Evolutionary conservation across 306 rosid species (phyloP).

Genomic region (Cyclanthera cordifolia): DNA sequence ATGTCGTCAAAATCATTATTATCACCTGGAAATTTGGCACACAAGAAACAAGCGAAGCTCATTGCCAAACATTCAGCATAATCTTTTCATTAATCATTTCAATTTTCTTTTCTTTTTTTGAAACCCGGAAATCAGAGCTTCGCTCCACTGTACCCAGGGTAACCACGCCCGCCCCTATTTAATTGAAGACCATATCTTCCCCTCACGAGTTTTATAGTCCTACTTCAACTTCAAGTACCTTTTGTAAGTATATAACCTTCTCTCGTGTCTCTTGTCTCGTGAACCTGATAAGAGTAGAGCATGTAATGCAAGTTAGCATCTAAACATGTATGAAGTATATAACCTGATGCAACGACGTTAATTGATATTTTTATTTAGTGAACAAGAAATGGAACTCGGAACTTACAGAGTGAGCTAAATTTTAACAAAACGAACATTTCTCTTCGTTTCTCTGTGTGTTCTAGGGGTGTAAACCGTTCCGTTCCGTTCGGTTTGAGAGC

Average conservation of each 20-base stretch:
- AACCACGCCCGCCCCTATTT: no score
- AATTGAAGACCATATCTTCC: background rate
- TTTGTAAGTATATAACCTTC: conserved; percentile 55
- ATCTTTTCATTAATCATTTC: background rate
- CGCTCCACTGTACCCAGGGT: no score
- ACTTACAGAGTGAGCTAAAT: background rate
- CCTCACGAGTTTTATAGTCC: background rate
- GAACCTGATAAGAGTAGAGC: conserved; percentile 40
- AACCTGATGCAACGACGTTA: background rate
- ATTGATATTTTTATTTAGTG: background rate
- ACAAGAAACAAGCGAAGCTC: background rate
- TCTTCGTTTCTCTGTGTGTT: background rate
- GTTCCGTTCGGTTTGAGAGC: no score
- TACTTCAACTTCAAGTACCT: conserved; percentile 31
- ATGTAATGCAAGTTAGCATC: background rate
- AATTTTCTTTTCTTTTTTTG: no score
- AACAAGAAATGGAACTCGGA: background rate
- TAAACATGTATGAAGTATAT: background rate
- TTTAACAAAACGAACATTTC: background rate
- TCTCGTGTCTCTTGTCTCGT: conserved; percentile 34
- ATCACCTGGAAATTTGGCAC: conserved; percentile 43
- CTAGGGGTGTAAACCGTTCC: no score
- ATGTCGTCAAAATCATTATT: conserved; percentile 44
- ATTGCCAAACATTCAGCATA: background rate
- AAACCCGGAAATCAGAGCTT: no score